phyloP scores from a whole-genome alignment of 108 stramenopile genomes.

The Skeletonema marinoi region DNA sequence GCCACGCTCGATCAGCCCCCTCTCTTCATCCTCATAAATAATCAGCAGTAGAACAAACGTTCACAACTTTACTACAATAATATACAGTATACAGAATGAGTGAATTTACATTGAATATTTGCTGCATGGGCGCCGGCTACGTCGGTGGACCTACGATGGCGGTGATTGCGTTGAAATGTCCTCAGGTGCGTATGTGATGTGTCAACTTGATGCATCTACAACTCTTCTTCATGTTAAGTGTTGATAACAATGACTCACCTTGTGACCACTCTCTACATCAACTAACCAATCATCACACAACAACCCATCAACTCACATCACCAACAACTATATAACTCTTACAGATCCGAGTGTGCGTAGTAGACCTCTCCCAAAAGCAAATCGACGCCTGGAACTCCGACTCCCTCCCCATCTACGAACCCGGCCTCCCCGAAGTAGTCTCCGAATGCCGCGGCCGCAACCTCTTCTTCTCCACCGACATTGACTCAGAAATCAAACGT shows the following conservation, averaged over 20 bases:
- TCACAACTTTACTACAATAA: neutral
- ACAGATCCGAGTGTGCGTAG: slow-evolving; percentile 94
- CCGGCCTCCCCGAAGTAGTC: slow-evolving; percentile 95
- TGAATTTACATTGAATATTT: slow-evolving; percentile 63
- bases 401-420: slow-evolving; percentile 98
- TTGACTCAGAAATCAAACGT: slow-evolving; percentile 88
- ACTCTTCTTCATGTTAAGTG: neutral
- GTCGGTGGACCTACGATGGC: slow-evolving; percentile 99
- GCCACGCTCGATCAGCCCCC: no score
- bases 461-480: slow-evolving; percentile 98
- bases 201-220: neutral
- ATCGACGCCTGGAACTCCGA: slow-evolving; percentile 97
- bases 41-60: no score
- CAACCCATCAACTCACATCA: neutral
- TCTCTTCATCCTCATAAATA: no score
- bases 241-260: neutral
- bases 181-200: slow-evolving; percentile 69
- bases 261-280: neutral
- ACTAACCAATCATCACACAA: neutral
- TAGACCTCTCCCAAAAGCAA: slow-evolving; percentile 93
- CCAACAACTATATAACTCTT: neutral
- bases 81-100: neutral
- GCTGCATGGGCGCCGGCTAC: slow-evolving; percentile 99
- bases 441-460: slow-evolving; percentile 77
- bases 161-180: slow-evolving; percentile 96